phyloP scores from a whole-genome alignment of 2,329 filamentous ascomycete species.

The Aspergillus aculeatinus region DNA sequence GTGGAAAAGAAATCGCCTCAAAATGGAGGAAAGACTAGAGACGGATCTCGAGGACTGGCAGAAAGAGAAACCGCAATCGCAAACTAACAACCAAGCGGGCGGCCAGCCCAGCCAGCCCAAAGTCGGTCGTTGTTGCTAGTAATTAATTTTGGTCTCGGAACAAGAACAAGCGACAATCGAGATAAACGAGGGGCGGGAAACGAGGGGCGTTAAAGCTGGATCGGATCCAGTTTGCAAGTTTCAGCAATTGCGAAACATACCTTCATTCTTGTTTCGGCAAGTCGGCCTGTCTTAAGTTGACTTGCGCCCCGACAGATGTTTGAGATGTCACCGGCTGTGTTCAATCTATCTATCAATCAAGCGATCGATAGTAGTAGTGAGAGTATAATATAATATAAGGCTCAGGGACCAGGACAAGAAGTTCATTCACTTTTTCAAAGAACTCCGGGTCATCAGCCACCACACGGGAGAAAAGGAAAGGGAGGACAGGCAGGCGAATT shows the following conservation, averaged over 20 bases:
- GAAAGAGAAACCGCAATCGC: neutral
- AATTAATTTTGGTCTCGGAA: conserved; percentile 13
- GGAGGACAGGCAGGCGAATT: neutral
- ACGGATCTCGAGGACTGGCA: neutral
- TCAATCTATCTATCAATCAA: neutral
- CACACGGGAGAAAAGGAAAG: conserved; percentile 1
- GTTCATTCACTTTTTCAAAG: conserved; percentile 12
- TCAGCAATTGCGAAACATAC: conserved; percentile 14
- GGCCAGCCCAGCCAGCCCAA: neutral
- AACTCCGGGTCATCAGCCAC: conserved; percentile 9
- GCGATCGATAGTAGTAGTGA: neutral
- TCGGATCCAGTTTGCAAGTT: neutral
- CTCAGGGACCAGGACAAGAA: neutral
- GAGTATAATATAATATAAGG: neutral
- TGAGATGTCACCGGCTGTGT: neutral
- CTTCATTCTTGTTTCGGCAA: conserved; percentile 21
- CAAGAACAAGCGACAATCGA: conserved; percentile 22
- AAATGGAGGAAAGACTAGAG: neutral
- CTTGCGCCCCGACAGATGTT: neutral
- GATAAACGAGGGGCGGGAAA: conserved; percentile 20
- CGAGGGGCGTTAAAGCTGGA: conserved; percentile 6
- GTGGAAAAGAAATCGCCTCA: neutral
- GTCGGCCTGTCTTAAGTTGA: neutral
- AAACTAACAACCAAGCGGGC: neutral
- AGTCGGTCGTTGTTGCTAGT: neutral